These are phyloP conservation scores for Carex myosuroides DNA, from an alignment of 176 grass and related monocot species.

Conservation along the genomic window DNA sequence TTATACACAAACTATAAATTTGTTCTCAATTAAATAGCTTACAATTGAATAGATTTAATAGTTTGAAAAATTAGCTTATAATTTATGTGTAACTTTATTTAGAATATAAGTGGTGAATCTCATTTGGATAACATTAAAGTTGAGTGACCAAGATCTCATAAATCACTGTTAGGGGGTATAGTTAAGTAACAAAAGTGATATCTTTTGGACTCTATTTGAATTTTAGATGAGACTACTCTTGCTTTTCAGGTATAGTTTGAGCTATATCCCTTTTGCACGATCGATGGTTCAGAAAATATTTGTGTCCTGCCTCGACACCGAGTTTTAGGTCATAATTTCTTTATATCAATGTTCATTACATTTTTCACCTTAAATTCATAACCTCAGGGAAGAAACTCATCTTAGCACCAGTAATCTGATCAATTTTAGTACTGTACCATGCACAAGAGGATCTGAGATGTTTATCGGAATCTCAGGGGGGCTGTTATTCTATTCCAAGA, in stretches of 20 bases:
- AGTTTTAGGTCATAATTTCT: conserved; percentile 54
- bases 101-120: not conserved
- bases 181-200: not conserved
- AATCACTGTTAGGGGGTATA: not conserved
- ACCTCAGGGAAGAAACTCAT: not conserved
- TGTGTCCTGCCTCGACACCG: conserved; percentile 85
- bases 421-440: not conserved
- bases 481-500: not conserved
- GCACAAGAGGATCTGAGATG: not conserved
- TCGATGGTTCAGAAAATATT: conserved; percentile 84
- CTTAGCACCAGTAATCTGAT: not conserved
- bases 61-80: not conserved
- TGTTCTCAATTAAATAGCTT: not conserved
- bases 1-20: not conserved
- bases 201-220: not conserved
- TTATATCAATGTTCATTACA: conserved; percentile 1
- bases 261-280: conserved; percentile 97
- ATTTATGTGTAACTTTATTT: not conserved
- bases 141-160: not conserved
- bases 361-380: not conserved
- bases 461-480: not conserved
- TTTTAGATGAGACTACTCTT: conserved; percentile 13
- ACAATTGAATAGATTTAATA: not conserved
- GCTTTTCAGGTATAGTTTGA: conserved; percentile 93
- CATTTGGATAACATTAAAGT: not conserved